These are phyloP conservation scores for Astrocystis sublimbata DNA, from an alignment of 495 filamentous ascomycete species.

Conservation along the genomic window DNA sequence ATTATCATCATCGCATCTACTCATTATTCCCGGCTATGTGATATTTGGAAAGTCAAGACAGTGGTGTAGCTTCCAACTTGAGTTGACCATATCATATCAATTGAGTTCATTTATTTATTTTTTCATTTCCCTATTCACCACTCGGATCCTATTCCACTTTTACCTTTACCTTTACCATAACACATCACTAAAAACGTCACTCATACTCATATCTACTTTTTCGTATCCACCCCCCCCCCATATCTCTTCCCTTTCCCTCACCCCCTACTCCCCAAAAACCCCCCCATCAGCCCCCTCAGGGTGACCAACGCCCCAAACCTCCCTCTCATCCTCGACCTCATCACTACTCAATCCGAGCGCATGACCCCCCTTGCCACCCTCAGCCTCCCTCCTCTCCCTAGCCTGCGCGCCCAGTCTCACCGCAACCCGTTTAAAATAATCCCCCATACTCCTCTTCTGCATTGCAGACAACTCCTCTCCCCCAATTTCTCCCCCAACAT, in stretches of 20 bases:
- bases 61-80: no score
- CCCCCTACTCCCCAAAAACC: conserved; percentile 48
- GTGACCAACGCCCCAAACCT: conserved; percentile 94
- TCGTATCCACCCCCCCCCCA: not conserved
- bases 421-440: conserved; percentile 95
- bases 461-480: conserved; percentile 59
- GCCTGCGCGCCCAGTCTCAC: conserved; percentile 79
- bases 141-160: no score
- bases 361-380: conserved; percentile 87
- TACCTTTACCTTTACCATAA: no score
- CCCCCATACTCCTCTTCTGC: conserved; percentile 86
- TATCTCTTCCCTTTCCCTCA: conserved; percentile 4
- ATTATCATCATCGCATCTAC: no score
- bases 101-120: no score
- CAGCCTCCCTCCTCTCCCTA: conserved; percentile 82
- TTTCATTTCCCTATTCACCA: no score
- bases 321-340: conserved; percentile 89
- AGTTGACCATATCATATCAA: no score
- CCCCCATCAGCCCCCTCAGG: conserved; percentile 78
- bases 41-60: no score
- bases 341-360: conserved; percentile 80
- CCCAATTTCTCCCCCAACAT: conserved; percentile 58
- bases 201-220: no score
- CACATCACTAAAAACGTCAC: no score
- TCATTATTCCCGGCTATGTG: no score